Evolutionary conservation across 2,329 filamentous ascomycete species (phyloP).

Genomic region (Ophiostoma ulmi): DNA sequence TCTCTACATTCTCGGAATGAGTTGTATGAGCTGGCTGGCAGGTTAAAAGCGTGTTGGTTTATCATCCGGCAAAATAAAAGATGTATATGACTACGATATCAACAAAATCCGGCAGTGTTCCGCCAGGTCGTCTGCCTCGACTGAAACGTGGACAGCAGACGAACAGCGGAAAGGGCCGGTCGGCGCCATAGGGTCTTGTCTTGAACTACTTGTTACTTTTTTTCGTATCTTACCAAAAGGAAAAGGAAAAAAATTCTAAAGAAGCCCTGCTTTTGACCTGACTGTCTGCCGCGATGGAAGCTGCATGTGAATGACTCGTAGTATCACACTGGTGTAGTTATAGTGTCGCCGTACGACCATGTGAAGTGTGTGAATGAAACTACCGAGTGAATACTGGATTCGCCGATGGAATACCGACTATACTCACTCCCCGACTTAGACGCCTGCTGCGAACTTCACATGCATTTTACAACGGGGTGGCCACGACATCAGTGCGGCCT

Average conservation of each 20-base stretch:
- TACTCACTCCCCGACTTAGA: background rate
- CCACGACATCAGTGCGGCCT: background rate
- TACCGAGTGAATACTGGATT: background rate
- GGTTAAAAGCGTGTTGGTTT: constrained; percentile 17
- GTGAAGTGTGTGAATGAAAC: background rate
- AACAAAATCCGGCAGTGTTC: background rate
- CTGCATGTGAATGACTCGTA: background rate
- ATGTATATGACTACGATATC: constrained; percentile 17
- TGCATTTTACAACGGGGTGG: background rate
- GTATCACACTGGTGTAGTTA: background rate
- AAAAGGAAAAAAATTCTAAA: constrained; percentile 19
- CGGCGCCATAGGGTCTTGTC: constrained; percentile 25
- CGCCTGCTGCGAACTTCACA: background rate
- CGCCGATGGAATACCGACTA: background rate
- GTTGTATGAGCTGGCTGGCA: constrained; percentile 10
- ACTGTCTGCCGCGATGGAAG: background rate
- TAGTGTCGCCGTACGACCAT: background rate
- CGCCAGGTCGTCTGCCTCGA: background rate
- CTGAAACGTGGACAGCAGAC: background rate
- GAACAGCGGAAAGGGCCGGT: constrained; percentile 7
- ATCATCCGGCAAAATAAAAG: constrained; percentile 12
- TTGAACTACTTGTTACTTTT: constrained; percentile 14
- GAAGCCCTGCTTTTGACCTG: constrained; percentile 16
- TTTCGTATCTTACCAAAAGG: constrained; percentile 3
- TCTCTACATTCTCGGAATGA: background rate